Percentiles rank a stretch among this genome's conserved stretches.
Conservation (phyloP, 768 basidiomycete species). For the Lactarius trivialis region DNA sequence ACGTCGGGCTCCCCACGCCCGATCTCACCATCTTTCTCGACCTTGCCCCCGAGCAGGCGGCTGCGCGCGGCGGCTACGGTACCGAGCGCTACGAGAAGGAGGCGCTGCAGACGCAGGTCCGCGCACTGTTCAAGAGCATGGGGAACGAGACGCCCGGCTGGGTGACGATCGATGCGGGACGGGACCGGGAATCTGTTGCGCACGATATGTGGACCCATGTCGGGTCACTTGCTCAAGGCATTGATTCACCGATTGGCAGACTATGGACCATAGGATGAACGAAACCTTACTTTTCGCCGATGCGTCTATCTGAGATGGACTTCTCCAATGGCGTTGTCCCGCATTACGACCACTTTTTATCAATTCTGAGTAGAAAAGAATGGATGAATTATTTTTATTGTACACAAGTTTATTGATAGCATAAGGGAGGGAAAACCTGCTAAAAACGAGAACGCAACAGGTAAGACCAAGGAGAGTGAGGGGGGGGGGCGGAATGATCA, state of each 20-base stretch:
- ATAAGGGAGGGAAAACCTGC: slow-evolving; percentile 14
- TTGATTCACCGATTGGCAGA: slow-evolving; percentile 38
- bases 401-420: slow-evolving; percentile 19
- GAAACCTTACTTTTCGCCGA: neutral
- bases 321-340: neutral
- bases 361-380: neutral
- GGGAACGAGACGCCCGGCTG: slow-evolving; percentile 37
- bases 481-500: slow-evolving; percentile 4
- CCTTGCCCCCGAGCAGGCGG: slow-evolving; percentile 63
- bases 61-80: slow-evolving; percentile 72
- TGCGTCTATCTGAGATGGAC: neutral
- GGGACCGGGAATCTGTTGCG: slow-evolving; percentile 42
- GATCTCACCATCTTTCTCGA: slow-evolving; percentile 87
- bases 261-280: slow-evolving; percentile 53
- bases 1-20: slow-evolving; percentile 81
- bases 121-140: slow-evolving; percentile 52
- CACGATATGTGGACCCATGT: slow-evolving; percentile 51
- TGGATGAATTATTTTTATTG: slow-evolving; percentile 11
- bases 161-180: slow-evolving; percentile 56
- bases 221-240: slow-evolving; percentile 36
- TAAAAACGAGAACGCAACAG: slow-evolving; percentile 12
- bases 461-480: slow-evolving; percentile 4
- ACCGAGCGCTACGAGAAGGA: slow-evolving; percentile 82
- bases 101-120: slow-evolving; percentile 64
- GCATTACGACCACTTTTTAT: neutral